A percentile compares a stretch with the other conserved stretches of the same genome.
These are phyloP conservation scores for Sphagnum fallax DNA, from an alignment of 228 moss, liverwort and hornwort species.

Conservation along the genomic window DNA sequence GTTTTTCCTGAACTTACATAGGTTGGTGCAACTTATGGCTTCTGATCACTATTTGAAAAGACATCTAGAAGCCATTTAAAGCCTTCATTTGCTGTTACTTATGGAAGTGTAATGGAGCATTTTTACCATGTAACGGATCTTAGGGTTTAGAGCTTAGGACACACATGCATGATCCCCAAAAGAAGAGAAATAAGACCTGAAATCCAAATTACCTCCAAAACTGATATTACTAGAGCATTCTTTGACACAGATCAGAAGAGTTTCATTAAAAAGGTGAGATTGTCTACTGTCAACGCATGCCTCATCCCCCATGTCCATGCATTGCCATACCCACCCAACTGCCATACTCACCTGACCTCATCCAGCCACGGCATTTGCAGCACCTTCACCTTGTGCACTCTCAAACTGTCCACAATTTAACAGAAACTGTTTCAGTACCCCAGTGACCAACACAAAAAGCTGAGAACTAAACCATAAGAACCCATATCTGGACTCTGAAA, in stretches of 20 bases:
- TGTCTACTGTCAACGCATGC: slow-evolving; percentile 77
- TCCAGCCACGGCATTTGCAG: slow-evolving; percentile 58
- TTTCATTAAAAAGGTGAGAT: neutral
- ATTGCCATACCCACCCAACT: slow-evolving; percentile 42
- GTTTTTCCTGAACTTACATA: too few relatives aligned
- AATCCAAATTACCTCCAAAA: slow-evolving; percentile 10
- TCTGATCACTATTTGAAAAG: too few relatives aligned
- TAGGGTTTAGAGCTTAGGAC: too few relatives aligned
- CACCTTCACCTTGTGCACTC: slow-evolving; percentile 65
- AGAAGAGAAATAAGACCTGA: too few relatives aligned
- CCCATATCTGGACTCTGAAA: too few relatives aligned
- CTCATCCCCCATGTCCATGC: slow-evolving; percentile 67
- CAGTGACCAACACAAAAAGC: neutral
- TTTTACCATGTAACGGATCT: too few relatives aligned
- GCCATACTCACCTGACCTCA: slow-evolving; percentile 32
- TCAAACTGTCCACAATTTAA: slow-evolving; percentile 49
- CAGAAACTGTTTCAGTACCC: neutral
- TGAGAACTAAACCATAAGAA: neutral
- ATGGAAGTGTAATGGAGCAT: too few relatives aligned
- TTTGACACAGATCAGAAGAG: slow-evolving; percentile 5
- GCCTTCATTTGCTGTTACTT: too few relatives aligned
- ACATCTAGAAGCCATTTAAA: too few relatives aligned
- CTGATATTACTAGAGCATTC: slow-evolving; percentile 12
- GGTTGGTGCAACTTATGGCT: too few relatives aligned
- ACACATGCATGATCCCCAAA: too few relatives aligned